These are phyloP conservation scores for Lepidium aucheri DNA, from an alignment of 345 rosid species.

Conservation along the genomic window DNA sequence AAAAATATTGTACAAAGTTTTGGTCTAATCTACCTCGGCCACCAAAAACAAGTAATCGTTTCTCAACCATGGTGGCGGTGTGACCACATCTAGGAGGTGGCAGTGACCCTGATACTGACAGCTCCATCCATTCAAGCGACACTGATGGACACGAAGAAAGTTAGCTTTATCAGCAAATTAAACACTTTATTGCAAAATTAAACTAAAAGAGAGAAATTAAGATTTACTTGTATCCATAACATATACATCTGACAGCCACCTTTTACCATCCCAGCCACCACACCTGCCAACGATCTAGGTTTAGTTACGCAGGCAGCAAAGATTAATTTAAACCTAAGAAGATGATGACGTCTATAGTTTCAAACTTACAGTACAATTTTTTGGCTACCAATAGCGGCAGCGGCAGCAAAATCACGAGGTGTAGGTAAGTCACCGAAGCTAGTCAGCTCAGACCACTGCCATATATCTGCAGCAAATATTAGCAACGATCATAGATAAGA, in stretches of 20 bases:
- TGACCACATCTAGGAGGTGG: constrained; percentile 99
- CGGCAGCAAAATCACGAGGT: constrained; percentile 83
- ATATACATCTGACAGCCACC: constrained; percentile 96
- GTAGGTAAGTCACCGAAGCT: constrained; percentile 95
- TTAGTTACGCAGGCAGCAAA: not conserved
- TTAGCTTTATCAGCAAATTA: not conserved
- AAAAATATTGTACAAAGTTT: not conserved
- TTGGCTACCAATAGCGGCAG: constrained; percentile 72
- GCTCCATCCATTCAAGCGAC: constrained; percentile 96
- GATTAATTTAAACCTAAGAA: not conserved
- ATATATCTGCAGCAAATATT: constrained; percentile 56
- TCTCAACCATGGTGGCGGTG: constrained; percentile 94
- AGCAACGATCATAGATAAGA: not conserved
- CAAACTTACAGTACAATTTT: constrained; percentile 77
- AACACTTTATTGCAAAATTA: not conserved
- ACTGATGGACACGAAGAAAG: constrained; percentile 38
- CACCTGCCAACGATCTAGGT: constrained; percentile 44
- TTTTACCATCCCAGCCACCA: constrained; percentile 99
- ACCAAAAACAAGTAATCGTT: constrained; percentile 85
- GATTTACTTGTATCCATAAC: constrained; percentile 84
- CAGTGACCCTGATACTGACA: constrained; percentile 61
- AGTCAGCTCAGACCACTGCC: constrained; percentile 98
- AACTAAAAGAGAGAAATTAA: constrained; percentile 9
- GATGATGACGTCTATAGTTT: not conserved
- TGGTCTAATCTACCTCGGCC: constrained; percentile 67